Conservation (phyloP, 768 basidiomycete species). For the Suillus variegatus region DNA sequence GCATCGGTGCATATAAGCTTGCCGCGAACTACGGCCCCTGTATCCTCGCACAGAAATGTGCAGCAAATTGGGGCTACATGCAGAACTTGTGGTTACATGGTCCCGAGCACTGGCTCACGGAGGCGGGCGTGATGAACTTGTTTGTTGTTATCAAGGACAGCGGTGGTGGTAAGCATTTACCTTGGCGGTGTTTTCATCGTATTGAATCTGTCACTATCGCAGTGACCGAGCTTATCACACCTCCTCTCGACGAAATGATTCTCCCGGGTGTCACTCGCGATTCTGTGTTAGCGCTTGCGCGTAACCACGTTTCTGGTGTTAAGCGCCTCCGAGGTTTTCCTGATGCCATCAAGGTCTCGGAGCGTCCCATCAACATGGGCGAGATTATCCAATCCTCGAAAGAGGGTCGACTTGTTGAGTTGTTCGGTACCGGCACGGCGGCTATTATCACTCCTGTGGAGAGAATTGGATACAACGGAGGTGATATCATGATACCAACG, state of each 20-base stretch:
- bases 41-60: constrained; percentile 79
- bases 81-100: constrained; percentile 93
- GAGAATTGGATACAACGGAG: constrained; percentile 58
- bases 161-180: constrained; percentile 53
- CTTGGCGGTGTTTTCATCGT: not conserved
- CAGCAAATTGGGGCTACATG: constrained; percentile 73
- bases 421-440: constrained; percentile 53
- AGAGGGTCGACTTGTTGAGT: constrained; percentile 46
- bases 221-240: constrained; percentile 62
- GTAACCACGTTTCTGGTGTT: constrained; percentile 54
- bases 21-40: constrained; percentile 90
- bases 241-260: constrained; percentile 64
- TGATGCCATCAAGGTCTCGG: constrained; percentile 56
- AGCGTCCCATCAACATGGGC: constrained; percentile 73
- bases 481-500: constrained; percentile 54
- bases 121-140: constrained; percentile 92
- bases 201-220: not conserved
- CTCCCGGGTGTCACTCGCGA: constrained; percentile 70
- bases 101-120: constrained; percentile 49
- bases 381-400: constrained; percentile 60
- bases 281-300: constrained; percentile 48
- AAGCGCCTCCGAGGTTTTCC: constrained; percentile 56
- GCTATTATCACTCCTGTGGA: constrained; percentile 56
- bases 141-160: constrained; percentile 77
- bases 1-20: constrained; percentile 86